Evolutionary conservation across 352 stramenopile genomes (phyloP), one percentile per base, ranked within the genome.

Genomic region (Globisporangium rhizosaccharum): DNA sequence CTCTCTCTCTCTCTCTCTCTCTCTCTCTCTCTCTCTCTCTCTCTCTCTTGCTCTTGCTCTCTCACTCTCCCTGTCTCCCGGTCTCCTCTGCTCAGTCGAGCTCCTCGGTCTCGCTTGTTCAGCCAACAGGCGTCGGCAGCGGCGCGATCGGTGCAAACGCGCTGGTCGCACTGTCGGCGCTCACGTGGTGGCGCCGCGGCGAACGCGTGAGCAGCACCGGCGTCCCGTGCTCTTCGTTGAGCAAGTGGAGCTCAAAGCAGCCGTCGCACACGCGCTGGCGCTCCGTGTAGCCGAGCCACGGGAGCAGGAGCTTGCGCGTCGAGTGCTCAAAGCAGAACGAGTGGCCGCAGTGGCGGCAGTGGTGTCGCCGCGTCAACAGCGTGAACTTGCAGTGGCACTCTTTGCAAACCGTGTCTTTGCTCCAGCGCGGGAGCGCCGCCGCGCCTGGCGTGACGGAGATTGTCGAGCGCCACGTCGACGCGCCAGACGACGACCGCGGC

Each of bases 261-360:
- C 75, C 71, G 69, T 95, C 84, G 55, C 85, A 95, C 61, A 95
- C 85, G 52, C 85, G 83, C 67, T 92, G 79, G 20, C 76, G 74
- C 49, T 88, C 72, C 57, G 68, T 71, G 65, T 93, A 93, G 36
- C 85, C 85, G 30, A 91, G 70, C 12, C 73, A 73, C 39, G 80
- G 70, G 23, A 95, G 75, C 44, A 71, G 65, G 57, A 92, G 53
- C 57, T 84, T 82, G 12, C 82, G 71, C 25, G 79, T 89, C 62
- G 83, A 92, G 71, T 93, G 84, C 57, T 92, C 83, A 49, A 78
- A 91, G 70, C 85, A 95, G 57, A 92, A 95, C 62, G 83, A 91
- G 58, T 90, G 74, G 39, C 83, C 83, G 59, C 85, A 95, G 63
- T 75, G 78, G 42, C 85, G 85, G 57, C 85, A 95, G 64, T 95